Evolutionary conservation across 1,284 basidiomycete species (phyloP).

Genomic region (Acaromyces ingoldii): DNA sequence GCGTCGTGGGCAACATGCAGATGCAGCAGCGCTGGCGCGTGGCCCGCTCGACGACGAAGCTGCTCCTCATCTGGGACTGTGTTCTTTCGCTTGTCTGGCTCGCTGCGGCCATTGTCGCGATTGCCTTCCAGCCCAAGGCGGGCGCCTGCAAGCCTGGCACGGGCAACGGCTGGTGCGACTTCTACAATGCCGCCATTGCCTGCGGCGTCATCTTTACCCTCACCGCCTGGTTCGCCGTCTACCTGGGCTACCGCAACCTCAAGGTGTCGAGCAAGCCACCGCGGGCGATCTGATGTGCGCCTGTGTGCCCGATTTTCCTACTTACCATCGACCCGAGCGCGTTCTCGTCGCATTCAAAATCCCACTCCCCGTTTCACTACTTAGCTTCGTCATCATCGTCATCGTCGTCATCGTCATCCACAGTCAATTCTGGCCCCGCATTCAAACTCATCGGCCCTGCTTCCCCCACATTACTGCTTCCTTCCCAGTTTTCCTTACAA

Average conservation of each 20-base stretch:
- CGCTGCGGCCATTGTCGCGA: conserved; percentile 20
- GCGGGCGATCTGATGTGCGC: no score
- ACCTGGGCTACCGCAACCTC: conserved; percentile 21
- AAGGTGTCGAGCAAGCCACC: conserved; percentile 17
- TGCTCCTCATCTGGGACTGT: conserved; percentile 26
- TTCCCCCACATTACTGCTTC: no score
- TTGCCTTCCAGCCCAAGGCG: conserved; percentile 23
- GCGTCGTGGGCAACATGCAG: conserved; percentile 25
- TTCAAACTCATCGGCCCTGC: no score
- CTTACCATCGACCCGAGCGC: no score
- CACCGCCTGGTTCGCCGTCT: conserved; percentile 18
- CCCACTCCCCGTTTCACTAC: no score
- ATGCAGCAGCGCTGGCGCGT: conserved; percentile 23
- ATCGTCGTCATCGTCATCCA: no score
- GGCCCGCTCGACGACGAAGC: conserved; percentile 24
- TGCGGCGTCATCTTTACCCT: conserved; percentile 20
- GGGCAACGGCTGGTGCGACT: conserved; percentile 30
- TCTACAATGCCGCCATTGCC: conserved; percentile 36
- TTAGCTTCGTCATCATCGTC: no score
- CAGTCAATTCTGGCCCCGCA: no score
- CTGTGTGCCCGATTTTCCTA: no score
- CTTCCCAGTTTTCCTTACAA: no score
- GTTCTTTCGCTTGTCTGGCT: conserved; percentile 27
- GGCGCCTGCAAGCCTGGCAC: conserved; percentile 24
- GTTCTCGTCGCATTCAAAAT: no score